A percentile compares a stretch with the other conserved stretches of the same genome.
Conservation (phyloP, 306 rosid genomes). For the Vigna angularis region DNA sequence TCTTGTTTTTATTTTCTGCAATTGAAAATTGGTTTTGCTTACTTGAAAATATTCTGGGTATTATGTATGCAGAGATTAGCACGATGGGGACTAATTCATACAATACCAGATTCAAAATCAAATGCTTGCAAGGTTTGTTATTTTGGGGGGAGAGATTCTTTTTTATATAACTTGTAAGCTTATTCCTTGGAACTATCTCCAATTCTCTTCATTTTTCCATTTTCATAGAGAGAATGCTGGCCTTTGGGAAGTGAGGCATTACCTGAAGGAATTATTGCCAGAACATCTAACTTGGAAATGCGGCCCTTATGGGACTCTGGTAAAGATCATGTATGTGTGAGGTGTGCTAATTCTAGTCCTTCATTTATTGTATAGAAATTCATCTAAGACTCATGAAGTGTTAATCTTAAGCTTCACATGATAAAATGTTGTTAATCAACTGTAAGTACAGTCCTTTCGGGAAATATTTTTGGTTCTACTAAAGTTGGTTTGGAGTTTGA, state of each 20-base stretch:
- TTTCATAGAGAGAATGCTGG: conserved; percentile 59
- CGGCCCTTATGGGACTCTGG: conserved; percentile 74
- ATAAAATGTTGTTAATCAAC: conserved; percentile 16
- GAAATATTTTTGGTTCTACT: conserved; percentile 5
- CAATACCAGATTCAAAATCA: conserved; percentile 43
- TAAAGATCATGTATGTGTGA: conserved; percentile 40
- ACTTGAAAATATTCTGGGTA: conserved; percentile 21
- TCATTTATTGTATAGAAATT: conserved; percentile 18
- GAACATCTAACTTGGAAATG: conserved; percentile 77
- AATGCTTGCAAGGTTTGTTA: conserved; percentile 71
- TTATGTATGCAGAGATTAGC: conserved; percentile 64
- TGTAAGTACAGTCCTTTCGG: not conserved
- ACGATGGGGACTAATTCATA: conserved; percentile 66
- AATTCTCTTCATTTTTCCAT: conserved; percentile 6
- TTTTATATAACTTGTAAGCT: conserved; percentile 1
- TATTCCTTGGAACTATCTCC: not conserved
- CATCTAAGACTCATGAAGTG: conserved; percentile 8
- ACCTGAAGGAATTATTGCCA: conserved; percentile 74
- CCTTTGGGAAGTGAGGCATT: conserved; percentile 72
- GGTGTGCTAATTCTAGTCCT: conserved; percentile 6
- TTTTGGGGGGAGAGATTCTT: not conserved
- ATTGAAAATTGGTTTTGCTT: conserved; percentile 21
- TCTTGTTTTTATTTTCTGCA: not conserved
- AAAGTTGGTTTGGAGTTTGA: not conserved
- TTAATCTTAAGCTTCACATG: not conserved